Base-by-base conservation (phyloP, 345 rosid species). In the Schrenkiella parvula region DNA sequence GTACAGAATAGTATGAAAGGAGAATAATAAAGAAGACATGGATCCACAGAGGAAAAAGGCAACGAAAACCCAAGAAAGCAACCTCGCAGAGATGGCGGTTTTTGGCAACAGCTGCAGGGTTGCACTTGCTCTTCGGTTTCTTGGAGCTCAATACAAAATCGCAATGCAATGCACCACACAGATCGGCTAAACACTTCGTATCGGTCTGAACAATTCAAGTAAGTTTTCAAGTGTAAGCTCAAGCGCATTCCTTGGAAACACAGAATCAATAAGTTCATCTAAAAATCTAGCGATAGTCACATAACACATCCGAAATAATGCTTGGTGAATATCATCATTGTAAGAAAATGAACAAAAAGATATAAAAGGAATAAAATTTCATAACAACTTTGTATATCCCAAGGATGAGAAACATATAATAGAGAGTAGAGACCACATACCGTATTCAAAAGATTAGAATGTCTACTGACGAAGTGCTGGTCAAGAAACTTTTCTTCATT, bases 111-210 rank as follows among this genome's bases (percentile, higher is more conserved):
- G 99, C 93, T 15, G 93, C 93, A 72, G 93, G 96, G 71, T 91
- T 91, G 83, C 99, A 95, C 76, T 89, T 95, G 53, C 73, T 71
- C 79, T 84, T 91, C 0, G 66, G 66, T 58, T 84, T 79, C 82
- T 87, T 89, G 37, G 95, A 80, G 64, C 73, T 82, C 73, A 87
- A 74, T 44, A 84, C 78, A 42, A 64, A 84, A 82, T 95, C 99
- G 79, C 99, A 95, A 80, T 91, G 95, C 87, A 95, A 67, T 52
- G 97, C 96, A 26, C 99, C 99, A 77, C 99, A 95, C 48, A 91
- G 50, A 80, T 95, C 93, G 53, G 99, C 97, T 68, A 95, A 80
- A 87, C 99, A 95, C 83, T 86, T 91, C 56, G 86, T 76, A 35
- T 31, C 78, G 66, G 80, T 88, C 99, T 95, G 85, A 70, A 80